Evolutionary conservation across 306 rosid genomes (phyloP), one percentile per base, ranked within the genome.

Genomic region (Mimosa bimucronata): DNA sequence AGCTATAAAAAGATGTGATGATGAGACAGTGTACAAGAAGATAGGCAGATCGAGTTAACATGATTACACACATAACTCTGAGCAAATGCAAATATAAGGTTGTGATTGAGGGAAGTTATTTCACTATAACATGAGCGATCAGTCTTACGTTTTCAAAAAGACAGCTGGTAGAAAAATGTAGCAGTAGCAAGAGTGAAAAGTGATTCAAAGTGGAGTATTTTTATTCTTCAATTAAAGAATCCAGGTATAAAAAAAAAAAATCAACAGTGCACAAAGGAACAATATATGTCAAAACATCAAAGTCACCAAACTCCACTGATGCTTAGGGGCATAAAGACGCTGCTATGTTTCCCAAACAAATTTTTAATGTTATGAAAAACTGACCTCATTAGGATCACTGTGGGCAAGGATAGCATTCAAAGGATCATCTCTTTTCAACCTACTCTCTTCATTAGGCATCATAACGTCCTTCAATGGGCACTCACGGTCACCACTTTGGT

Each of bases 401-500:
- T 91, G 97, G 68, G 95, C 97, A 81, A 95, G 84, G 66, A 95
- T 95, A 55, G 94, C 97, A 80, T 90, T 91, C 90, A 95, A 87
- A 40, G 98, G 98, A 76, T 95, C 98, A 77, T 95, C 98, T 87
- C 98, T 92, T 85, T 90, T 91, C 85, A 95, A 78, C 79, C 98
- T 88, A 75, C 79, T 91, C 87, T 95, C 90, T 85, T 95, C 98
- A 48, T 66, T 92, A 38, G 97, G 97, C 98, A 92, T 95, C 84
- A 95, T 88, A 57, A 70, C 92, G 80, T 95, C 98, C 90, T 91
- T 95, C 85, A 95, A 82, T 2, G 97, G 97, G 84, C 98, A 95
- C 79, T 95, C 98, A 66, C 97, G 97, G 80, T 95, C 96, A 57
- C 98, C 98, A 83, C 98, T 92, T 89, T 95, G 98, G 89, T 95